Evolutionary conservation across 176 grass and related monocot species (phyloP), one percentile per base, ranked within the genome.

Genomic region (Oryza brachyantha): DNA sequence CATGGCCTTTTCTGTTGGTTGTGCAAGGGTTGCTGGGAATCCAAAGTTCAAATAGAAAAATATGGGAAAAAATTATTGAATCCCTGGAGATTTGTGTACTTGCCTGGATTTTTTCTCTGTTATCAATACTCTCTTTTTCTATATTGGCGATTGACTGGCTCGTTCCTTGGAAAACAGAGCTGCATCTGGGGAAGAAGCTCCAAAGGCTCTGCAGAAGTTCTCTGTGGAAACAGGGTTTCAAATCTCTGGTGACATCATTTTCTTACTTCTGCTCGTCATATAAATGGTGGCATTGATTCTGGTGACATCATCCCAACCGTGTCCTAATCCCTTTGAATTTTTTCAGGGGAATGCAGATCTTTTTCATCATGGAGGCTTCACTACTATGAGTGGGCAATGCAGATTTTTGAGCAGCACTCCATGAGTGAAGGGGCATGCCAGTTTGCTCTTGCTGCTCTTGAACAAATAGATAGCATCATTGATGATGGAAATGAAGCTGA

Each of bases 371-470:
- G 95, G 95, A 91, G 82, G 61, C 87, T 98, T 86, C 87, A 90
- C 78, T 98, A 98, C 59, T 98, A 94, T 28, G 85, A 98, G 81
- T 98, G 91, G 89, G 87, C 87, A 60, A 94, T 94, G 89, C 89
- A 90, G 73, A 77, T 87, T 57, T 98, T 92, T 86, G 95, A 98
- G 85, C 91, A 94, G 71, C 78, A 90, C 69, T 84, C 85, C 54
- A 83, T 92, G 72, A 90, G 87, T 2, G 91, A 92, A 85, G 95
- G 89, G 65, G 92, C 95, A 29, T 89, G 87, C 65, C 89, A 90
- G 52, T 98, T 98, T 94, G 95, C 95, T 74, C 83, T 92, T 69
- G 91, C 92, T 86, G 92, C 95, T 86, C 92, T 98, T 80, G 95
- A 98, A 74, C 90, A 90, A 80, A 74, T 94, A 74, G 95, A 98